phyloP scores from a whole-genome alignment of 768 basidiomycete species.

The Pleurotus tuber-regium region DNA sequence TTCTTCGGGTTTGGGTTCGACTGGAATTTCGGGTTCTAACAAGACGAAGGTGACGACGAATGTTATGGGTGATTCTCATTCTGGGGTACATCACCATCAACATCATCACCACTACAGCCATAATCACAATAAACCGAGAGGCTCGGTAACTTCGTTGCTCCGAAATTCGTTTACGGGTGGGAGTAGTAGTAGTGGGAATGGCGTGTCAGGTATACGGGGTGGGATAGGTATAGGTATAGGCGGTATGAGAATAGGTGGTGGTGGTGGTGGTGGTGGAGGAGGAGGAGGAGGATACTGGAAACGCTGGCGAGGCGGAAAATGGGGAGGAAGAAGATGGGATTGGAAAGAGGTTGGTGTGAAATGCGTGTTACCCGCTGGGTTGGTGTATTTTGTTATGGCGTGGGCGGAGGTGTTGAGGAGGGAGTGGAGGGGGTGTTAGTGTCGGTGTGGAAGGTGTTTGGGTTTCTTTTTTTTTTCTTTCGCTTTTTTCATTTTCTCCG shows the following conservation, averaged over 20 bases:
- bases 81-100: neutral
- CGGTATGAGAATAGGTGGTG: conserved; percentile 6
- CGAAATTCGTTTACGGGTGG: neutral
- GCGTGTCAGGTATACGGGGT: conserved; percentile 16
- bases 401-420: conserved; percentile 60
- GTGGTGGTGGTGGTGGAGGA: conserved; percentile 6
- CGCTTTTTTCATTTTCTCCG: no score
- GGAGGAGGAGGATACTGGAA: conserved; percentile 31
- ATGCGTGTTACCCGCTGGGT: conserved; percentile 71
- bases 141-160: neutral
- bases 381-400: conserved; percentile 78
- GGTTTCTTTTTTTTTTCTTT: no score
- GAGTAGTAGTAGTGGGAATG: conserved; percentile 19
- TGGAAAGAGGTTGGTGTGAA: conserved; percentile 69
- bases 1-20: neutral
- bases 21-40: neutral
- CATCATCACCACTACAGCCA: neutral
- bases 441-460: no score
- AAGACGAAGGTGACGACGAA: neutral
- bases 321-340: conserved; percentile 73
- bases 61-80: neutral
- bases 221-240: conserved; percentile 16
- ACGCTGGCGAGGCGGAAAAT: conserved; percentile 43
- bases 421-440: conserved; percentile 35
- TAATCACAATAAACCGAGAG: neutral